phyloP scores from a whole-genome alignment of 2,329 filamentous ascomycete genomes.

The Phaeophleospora eucalypticola region DNA sequence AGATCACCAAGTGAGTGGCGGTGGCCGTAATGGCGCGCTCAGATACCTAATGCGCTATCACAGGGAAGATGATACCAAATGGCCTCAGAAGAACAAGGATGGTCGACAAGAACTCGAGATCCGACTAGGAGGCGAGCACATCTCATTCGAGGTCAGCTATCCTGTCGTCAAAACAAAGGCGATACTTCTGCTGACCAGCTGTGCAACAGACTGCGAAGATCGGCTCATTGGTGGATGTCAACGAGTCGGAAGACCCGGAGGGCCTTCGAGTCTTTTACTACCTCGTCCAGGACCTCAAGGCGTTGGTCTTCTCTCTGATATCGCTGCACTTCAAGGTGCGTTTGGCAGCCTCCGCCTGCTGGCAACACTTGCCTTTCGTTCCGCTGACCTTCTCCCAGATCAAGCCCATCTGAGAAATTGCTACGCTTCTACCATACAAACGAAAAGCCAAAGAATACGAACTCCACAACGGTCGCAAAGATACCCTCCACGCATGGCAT shows the following conservation, averaged over 20 bases:
- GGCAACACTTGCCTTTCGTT: too few species aligned
- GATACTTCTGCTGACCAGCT: slow-evolving; percentile 14
- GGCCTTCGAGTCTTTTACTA: slow-evolving; percentile 98
- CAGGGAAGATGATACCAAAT: slow-evolving; percentile 98
- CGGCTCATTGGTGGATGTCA: slow-evolving; percentile 92
- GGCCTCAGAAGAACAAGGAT: slow-evolving; percentile 99
- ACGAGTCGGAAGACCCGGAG: slow-evolving; percentile 92
- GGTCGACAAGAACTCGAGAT: slow-evolving; percentile 96
- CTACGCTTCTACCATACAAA: background rate
- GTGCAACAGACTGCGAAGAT: slow-evolving; percentile 83
- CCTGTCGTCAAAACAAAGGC: background rate
- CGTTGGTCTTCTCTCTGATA: slow-evolving; percentile 92
- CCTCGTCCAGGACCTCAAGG: slow-evolving; percentile 94
- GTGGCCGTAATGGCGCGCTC: too few species aligned
- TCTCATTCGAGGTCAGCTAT: slow-evolving; percentile 86
- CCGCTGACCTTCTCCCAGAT: slow-evolving; percentile 19
- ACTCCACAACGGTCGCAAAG: background rate
- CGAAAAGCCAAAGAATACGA: background rate
- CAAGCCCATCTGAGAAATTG: slow-evolving; percentile 28
- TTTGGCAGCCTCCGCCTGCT: too few species aligned
- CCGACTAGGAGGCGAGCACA: slow-evolving; percentile 87
- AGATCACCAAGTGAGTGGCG: slow-evolving; percentile 80
- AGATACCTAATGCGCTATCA: too few species aligned
- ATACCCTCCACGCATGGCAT: too few species aligned
- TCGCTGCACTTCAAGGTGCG: slow-evolving; percentile 89